Evolutionary conservation across 2,329 filamentous ascomycete genomes (phyloP), one percentile per base, ranked within the genome.

Genomic region (Xylariaceae sp.): DNA sequence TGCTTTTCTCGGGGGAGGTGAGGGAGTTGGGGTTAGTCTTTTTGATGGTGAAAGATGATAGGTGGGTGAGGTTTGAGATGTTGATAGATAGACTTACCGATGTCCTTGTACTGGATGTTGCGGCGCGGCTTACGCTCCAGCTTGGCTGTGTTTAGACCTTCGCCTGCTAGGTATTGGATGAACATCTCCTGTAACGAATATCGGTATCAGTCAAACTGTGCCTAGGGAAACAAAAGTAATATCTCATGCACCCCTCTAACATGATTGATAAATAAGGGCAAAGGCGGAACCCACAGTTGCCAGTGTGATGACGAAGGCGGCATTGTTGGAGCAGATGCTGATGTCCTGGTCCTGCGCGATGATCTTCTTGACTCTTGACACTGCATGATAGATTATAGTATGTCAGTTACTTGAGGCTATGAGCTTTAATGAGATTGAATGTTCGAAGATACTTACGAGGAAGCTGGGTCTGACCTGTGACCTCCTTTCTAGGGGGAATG

Each of bases 361-460:
- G 64, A 98, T 95, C 71, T 95, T 95, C 71, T 96, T 96, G 48
- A 98, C 88, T 59, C 93, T 82, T 16, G 93, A 88, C 45, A 97
- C 93, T 97, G 53, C n/a, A n/a, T n/a, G n/a, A n/a, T n/a, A n/a
- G n/a, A 17, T 25, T 5, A 6, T 5, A 6, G 17, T 10, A 45
- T 14, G 10, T 33, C 34, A 23, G 25, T 42, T 22, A 20, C n/a
- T n/a, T n/a, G n/a, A n/a, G n/a, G n/a, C n/a, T n/a, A n/a, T n/a
- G n/a, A n/a, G n/a, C n/a, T n/a, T n/a, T n/a, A n/a, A n/a, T n/a
- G n/a, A n/a, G n/a, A n/a, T n/a, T n/a, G n/a, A 10, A 23, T n/a
- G 19, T 35, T 34, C 41, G 20, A 8, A 12, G 40, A n/a, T n/a
- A 74, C 86, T 68, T 74, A 95, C 92, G 74, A 7, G 92, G 92